Evolutionary conservation across 1,284 basidiomycete species (phyloP), one percentile per base, ranked within the genome.

Genomic region (Naganishia sp.): DNA sequence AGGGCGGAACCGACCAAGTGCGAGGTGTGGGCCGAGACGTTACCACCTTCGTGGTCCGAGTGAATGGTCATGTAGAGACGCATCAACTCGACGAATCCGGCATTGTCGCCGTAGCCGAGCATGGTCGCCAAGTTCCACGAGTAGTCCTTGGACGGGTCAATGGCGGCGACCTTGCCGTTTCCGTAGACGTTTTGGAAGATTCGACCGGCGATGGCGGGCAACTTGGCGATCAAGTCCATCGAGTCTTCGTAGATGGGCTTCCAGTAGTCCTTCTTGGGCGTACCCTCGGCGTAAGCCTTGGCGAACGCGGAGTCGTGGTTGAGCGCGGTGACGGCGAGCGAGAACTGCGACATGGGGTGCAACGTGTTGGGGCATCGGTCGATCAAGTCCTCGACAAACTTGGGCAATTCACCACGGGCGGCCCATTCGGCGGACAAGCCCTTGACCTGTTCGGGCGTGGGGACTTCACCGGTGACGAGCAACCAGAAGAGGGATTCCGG

Each of bases 231-330:
- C 70, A 97, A 85, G 83, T 97, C 94, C 90, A 98, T 94, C 64
- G 90, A 87, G 82, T 99, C 95, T 78, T 99, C 95, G 72, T 94
- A 95, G 65, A 89, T 90, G 68, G 92, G 89, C 74, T 89, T 87
- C 95, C 95, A 99, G 86, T 98, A 98, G 67, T 98, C 94, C 80
- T 88, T 89, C 86, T 99, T 99, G 78, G 88, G 87, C 75, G 95
- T 86, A 72, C 95, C 95, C 74, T 90, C 84, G 70, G 89, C 87
- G 83, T 98, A 98, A 13, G 92, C 93, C 81, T 93, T 92, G 72
- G 95, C 93, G 77, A 98, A 98, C 66, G 92, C 91, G 31, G 94
- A 97, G 82, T 97, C 89, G 81, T 98, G 94, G 85, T 96, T 97
- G 68, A 94, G 86, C 90, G 94, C 92, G 72, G 92, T 94, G 72